phyloP scores from a whole-genome alignment of 805 yeast genomes.

The Candida silvicultrix region DNA sequence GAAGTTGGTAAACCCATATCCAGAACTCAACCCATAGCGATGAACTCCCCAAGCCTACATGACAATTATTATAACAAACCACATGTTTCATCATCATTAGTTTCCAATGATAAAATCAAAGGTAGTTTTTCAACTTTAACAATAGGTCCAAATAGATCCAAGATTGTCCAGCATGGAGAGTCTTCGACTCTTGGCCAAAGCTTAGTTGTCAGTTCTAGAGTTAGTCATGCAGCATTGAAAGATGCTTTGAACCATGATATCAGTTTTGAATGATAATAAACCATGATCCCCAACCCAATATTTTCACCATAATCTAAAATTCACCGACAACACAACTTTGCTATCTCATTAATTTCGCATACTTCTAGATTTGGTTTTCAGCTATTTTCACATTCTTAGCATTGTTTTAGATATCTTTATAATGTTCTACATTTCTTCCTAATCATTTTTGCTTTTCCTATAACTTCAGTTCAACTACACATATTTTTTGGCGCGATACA shows the following conservation, averaged over 20 bases:
- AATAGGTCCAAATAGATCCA: slow-evolving; percentile 22
- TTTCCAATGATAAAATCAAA: slow-evolving; percentile 6
- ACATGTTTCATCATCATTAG: neutral
- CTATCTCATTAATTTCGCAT: neutral
- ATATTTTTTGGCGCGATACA: neutral
- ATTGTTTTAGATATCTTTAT: neutral
- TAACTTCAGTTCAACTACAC: neutral
- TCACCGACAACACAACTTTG: neutral
- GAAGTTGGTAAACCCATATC: slow-evolving; percentile 14
- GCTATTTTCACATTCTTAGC: neutral
- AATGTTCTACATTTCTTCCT: neutral
- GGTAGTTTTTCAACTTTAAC: slow-evolving; percentile 22
- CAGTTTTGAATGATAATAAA: neutral
- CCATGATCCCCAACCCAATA: too few species aligned
- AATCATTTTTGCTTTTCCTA: neutral
- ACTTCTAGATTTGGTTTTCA: neutral
- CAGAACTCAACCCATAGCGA: neutral
- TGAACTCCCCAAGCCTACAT: too few species aligned
- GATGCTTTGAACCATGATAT: slow-evolving; percentile 16
- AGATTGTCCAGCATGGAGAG: slow-evolving; percentile 21
- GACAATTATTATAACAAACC: slow-evolving; percentile 1
- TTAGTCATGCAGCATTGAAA: slow-evolving; percentile 20
- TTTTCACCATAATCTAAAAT: neutral
- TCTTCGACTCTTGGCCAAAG: slow-evolving; percentile 15
- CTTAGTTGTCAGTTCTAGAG: slow-evolving; percentile 16